Base-by-base conservation (phyloP, 768 basidiomycete genomes). In the Lactarius vividus region DNA sequence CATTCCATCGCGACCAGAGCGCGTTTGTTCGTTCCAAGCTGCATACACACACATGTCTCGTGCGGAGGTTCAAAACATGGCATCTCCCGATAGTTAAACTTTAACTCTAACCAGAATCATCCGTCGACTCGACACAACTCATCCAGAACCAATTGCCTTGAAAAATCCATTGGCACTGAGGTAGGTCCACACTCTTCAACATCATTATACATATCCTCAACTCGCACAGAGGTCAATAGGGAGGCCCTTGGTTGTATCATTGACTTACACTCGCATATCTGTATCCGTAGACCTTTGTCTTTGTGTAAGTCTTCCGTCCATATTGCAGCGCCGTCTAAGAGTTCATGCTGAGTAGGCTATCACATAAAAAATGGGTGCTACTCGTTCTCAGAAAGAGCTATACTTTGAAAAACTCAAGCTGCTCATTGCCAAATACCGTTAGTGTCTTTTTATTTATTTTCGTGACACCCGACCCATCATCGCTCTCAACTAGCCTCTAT, bases 391-490 rank as follows among this genome's bases (percentile, higher is more conserved):
- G 75, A 98, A 98, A 81, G 89, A 88, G 68, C 60, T 85, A 20
- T 98, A 98, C 85, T 98, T 98, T 77, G 79, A 77, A 66, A 98
- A 97, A 83, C 88, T 98, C 79, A 92, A 89, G 84, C 89, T 92
- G 75, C 89, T 98, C 74, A 83, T 99, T 73, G 81, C 85, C 79
- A 88, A 91, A 79, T 96, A 91, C 78, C 84, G 95, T 97, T 70
- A 75, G 92, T 37, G 20, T 40, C n/a, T 39, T 44, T 13, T 33
- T 23, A 28, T 9, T 16, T 31, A 4, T 35, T 49, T 40, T 2
- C 20, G 33, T 29, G 37, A 15, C 60, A 52, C 28, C 37, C 42
- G 11, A 26, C 39, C 13, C 9, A 65, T 20, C 35, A 42, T 53
- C 5, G 49, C 66, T 53, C 42, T 40, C 58, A 23, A 59, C n/a